Evolutionary conservation across 805 yeast genomes (phyloP), one percentile per base, ranked within the genome.

Genomic region (Candida piceae): DNA sequence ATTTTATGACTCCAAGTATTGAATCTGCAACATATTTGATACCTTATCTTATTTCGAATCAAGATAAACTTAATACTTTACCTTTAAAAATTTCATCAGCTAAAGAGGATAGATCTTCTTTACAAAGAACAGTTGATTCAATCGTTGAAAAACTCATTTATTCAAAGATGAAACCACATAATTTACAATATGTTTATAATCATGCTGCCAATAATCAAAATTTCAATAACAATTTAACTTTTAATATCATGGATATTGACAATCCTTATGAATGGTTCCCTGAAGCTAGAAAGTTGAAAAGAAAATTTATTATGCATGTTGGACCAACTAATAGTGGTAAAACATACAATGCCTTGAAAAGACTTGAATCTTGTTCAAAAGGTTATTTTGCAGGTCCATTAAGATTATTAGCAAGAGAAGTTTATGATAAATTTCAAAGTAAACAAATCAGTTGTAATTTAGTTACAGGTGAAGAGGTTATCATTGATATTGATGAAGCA

Each of bases 251-350:
- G 48, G 78, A 76, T 46, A 61, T 78, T 17, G 56, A 69, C 13
- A 69, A 77, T 44, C 93, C 93, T 0, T 74, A 74, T 8, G 78
- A 78, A 45, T 84, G 95, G 88, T 93, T 70, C 51, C 96, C 97
- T 0, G 77, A 70, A 31, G 94, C 98, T 1, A 68, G 97, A 27
- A 74, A 78, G 44, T 67, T 87, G 65, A 79, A 77, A 45, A 67
- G 99, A 27, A 80, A 82, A 34, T 70, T 93, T 33, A 72, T 83
- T n/a, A 74, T 93, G 78, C 99, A 93, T 57, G 85, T 93, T 9
- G 99, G 99, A 0, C 98, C 99, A 1, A 93, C 99, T 0, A 93
- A 93, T 57, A 80, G 93, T 47, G 99, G 99, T 10, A 93, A 93
- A 53, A 93, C 97, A 0, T 84, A 85, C 54, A 72, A 75, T 32